These are phyloP conservation scores for Candida neerlandica DNA, from an alignment of 1,139 yeast genomes.

Conservation along the genomic window DNA sequence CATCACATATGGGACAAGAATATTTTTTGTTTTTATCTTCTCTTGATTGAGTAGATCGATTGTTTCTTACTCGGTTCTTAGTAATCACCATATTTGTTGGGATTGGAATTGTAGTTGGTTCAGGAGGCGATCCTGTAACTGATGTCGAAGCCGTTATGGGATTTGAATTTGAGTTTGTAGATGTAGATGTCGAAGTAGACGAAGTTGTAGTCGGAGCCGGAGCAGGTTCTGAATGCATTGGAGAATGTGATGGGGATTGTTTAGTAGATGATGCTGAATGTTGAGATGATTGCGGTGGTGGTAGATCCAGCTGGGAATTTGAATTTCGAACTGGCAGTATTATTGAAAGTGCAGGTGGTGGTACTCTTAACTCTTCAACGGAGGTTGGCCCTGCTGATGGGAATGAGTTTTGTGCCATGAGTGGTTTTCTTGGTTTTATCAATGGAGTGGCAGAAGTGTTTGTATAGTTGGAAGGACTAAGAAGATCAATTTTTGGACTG, in stretches of 20 bases:
- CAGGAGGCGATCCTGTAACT: constrained; percentile 1
- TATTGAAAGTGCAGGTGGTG: constrained; percentile 6
- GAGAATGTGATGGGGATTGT: neutral
- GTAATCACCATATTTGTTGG: constrained; percentile 17
- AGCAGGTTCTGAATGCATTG: constrained; percentile 1
- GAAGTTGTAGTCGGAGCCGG: constrained; percentile 38
- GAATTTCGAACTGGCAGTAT: neutral
- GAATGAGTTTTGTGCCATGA: constrained; percentile 1
- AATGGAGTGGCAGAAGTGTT: neutral
- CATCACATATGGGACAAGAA: constrained; percentile 76
- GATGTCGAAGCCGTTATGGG: constrained; percentile 8
- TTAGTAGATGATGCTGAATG: neutral
- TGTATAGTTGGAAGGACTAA: neutral
- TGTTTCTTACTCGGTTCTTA: constrained; percentile 17
- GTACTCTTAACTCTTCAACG: constrained; percentile 12
- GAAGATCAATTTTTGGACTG: neutral
- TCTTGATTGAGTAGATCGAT: constrained; percentile 15
- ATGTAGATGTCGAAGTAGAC: constrained; percentile 5
- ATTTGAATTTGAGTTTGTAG: neutral
- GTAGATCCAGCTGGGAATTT: neutral
- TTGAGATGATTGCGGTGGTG: no score
- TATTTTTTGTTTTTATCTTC: constrained; percentile 64
- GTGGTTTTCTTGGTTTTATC: constrained; percentile 3
- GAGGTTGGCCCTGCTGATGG: neutral
- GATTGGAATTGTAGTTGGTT: constrained; percentile 14